A percentile compares a stretch with the other conserved stretches of the same genome.
These are phyloP conservation scores for Yamadazyma sp. DNA, from an alignment of 805 yeast genomes.

Conservation along the genomic window DNA sequence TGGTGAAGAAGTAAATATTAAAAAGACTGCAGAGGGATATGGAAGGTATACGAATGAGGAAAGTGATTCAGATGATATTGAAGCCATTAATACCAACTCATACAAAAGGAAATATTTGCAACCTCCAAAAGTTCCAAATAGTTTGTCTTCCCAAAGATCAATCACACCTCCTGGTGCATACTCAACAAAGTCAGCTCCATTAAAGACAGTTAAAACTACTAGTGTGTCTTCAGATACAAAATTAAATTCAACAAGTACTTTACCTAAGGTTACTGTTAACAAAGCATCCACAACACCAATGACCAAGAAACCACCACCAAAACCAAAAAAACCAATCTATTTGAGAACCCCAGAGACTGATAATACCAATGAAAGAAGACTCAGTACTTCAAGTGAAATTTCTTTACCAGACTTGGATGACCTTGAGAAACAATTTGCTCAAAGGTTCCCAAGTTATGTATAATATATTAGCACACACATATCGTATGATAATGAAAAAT, in stretches of 20 bases:
- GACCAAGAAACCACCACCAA: constrained; percentile 47
- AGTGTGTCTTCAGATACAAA: neutral
- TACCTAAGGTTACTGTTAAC: neutral
- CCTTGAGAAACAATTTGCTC: constrained; percentile 54
- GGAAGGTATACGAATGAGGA: constrained; percentile 62
- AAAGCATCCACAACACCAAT: neutral
- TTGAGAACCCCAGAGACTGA: constrained; percentile 35
- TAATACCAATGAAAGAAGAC: constrained; percentile 17
- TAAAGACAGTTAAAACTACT: neutral
- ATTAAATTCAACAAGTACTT: neutral
- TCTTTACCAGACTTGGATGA: constrained; percentile 55
- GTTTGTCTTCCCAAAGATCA: constrained; percentile 20
- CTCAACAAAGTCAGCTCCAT: neutral
- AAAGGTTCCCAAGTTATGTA: constrained; percentile 60
- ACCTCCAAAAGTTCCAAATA: constrained; percentile 38
- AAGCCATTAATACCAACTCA: constrained; percentile 24
- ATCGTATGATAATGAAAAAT: no score
- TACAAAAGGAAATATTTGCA: constrained; percentile 8
- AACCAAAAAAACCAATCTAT: constrained; percentile 62
- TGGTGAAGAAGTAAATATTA: constrained; percentile 40
- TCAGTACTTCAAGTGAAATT: constrained; percentile 38
- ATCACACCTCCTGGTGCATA: constrained; percentile 1
- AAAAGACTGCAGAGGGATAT: constrained; percentile 75
- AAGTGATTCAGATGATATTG: constrained; percentile 32
- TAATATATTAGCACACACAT: no score